These are phyloP conservation scores for Avicennia marina DNA, from an alignment of 257 asterid species.

Conservation along the genomic window DNA sequence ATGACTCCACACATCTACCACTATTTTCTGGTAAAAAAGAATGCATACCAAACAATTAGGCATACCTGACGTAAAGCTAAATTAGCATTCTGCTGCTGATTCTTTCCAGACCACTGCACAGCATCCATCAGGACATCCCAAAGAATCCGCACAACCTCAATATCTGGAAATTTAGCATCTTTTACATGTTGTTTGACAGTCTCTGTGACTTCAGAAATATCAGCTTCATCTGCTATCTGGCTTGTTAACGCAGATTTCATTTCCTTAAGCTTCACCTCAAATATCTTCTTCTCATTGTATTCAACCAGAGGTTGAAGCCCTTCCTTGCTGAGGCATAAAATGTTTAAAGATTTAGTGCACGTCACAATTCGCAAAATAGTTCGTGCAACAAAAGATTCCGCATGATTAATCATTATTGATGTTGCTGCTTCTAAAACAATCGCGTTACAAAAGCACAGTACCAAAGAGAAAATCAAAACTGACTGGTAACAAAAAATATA, in stretches of 20 bases:
- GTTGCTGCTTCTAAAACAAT: no score
- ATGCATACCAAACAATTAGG: no score
- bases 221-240: slow-evolving; percentile 81
- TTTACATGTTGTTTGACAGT: slow-evolving; percentile 88
- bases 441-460: no score
- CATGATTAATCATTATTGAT: no score
- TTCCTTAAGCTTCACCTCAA: slow-evolving; percentile 84
- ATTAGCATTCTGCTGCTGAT: slow-evolving; percentile 96
- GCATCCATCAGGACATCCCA: slow-evolving; percentile 99
- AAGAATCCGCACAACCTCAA: slow-evolving; percentile 76
- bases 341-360: no score
- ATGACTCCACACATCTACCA: background rate
- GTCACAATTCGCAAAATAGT: no score
- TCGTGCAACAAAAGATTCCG: no score
- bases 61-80: slow-evolving; percentile 87
- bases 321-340: slow-evolving; percentile 46
- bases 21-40: no score
- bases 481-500: no score
- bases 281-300: slow-evolving; percentile 75
- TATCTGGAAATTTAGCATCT: slow-evolving; percentile 91
- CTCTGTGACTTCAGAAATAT: slow-evolving; percentile 78
- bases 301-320: slow-evolving; percentile 75
- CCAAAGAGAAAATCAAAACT: no score
- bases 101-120: slow-evolving; percentile 97
- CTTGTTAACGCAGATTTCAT: slow-evolving; percentile 78